Conservation (phyloP, 768 basidiomycete genomes). For the Suillus paluster region DNA sequence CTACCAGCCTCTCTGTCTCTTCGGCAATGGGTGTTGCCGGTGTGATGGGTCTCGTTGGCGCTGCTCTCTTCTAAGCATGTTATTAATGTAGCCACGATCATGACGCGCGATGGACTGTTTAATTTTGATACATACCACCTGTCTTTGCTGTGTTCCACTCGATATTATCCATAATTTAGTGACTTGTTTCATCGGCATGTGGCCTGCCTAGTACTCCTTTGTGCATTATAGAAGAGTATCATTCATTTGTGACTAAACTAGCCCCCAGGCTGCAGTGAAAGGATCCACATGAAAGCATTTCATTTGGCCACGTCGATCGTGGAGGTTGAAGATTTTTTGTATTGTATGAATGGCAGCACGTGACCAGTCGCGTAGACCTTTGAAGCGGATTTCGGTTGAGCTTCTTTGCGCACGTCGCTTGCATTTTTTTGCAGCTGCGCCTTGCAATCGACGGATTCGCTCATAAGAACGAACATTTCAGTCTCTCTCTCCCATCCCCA, state of each 20-base stretch:
- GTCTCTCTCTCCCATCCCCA: background rate
- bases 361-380: slow-evolving; percentile 13
- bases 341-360: background rate
- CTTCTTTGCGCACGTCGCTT: slow-evolving; percentile 8
- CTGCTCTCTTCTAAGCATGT: slow-evolving; percentile 46
- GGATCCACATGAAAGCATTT: background rate
- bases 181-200: background rate
- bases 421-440: slow-evolving; percentile 12
- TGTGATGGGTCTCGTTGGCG: slow-evolving; percentile 55
- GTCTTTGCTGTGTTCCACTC: slow-evolving; percentile 1
- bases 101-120: slow-evolving; percentile 20
- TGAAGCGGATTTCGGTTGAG: slow-evolving; percentile 7
- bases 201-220: background rate
- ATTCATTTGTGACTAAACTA: background rate
- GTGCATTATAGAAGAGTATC: background rate
- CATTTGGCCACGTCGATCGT: background rate
- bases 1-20: slow-evolving; percentile 32
- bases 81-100: slow-evolving; percentile 6
- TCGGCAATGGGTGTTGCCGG: slow-evolving; percentile 50
- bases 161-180: slow-evolving; percentile 2
- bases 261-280: background rate
- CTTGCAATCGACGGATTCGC: background rate
- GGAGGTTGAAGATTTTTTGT: background rate
- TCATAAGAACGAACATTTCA: slow-evolving; percentile 5
- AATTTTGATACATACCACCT: slow-evolving; percentile 24